Base-by-base conservation (phyloP, 306 rosid genomes). In the Dryas octopetala region DNA sequence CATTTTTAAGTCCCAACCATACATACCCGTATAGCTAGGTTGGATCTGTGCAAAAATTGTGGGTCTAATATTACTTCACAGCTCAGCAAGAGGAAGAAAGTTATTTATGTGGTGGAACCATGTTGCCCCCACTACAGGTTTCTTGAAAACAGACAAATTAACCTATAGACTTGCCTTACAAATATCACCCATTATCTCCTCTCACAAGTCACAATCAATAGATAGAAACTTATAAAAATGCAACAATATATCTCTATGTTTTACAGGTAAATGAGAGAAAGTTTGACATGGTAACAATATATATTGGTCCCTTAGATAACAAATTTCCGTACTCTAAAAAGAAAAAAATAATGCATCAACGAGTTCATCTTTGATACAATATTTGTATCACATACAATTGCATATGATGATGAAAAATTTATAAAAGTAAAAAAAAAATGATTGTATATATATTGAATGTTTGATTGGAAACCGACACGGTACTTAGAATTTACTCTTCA, bases 41-140 rank as follows among this genome's bases (percentile, higher is more conserved):
- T 47, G 48, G 65, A 54, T 61, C 48, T 60, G n/a, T 13, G 45
- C 8, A 19, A 12, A 4, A 7, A 44, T 12, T 28, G 10, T 51
- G 4, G 4, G 28, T 53, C 5, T 12, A 26, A 9, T 17, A 57
- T 65, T 62, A 76, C 63, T 79, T 75, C 76, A 57, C 84, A 79
- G 65, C 81, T 65, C 80, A 83, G 69, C 77, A 70, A 60, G 64
- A 32, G 48, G 17, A 55, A 43, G 11, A 28, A 62, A 49, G 15
- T 65, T 17, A 32, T 50, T n/a, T 55, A 8, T 51, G 77, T 69
- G 73, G 78, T 68, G 73, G 46, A 74, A 57, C 28, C 66, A 38
- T 16, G 55, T 50, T 7, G 52, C 48, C 67, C 55, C 43, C 45
- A n/a, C 26, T 6, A 49, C 15, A 60, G 60, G 82, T 68, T 19